Evolutionary conservation across 2,329 filamentous ascomycete genomes (phyloP), one percentile per base, ranked within the genome.

Genomic region (Cryoendolithus antarcticus): DNA sequence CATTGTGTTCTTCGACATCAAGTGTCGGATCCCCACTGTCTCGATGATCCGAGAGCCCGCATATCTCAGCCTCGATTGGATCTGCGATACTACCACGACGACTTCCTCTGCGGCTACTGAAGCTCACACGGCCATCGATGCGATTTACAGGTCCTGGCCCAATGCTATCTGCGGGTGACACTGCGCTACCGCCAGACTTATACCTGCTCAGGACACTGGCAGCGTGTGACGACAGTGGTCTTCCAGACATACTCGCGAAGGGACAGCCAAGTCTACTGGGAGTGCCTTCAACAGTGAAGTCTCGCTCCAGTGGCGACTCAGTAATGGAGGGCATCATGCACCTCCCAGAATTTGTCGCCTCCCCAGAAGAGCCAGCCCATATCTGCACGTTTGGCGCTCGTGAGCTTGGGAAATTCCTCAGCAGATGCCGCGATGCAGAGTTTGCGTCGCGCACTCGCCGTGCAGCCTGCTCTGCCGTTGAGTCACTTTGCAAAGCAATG

Each of bases 241-340:
- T 68, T 62, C 43, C 57, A 29, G 55, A 58, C 51, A 68, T 61
- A 43, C 64, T 66, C 27, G 74, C 79, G 60, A 93, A 94, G 0
- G 88, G 88, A 62, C 88, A 95, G 49, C 76, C 75, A 37, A 95
- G 66, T 47, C 74, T 74, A 50, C 86, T 84, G 52, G 82, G 84
- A 54, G 77, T 85, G 44, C 88, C 88, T 56, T 80, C 71, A 28
- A 88, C 82, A 11, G 88, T 95, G 53, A 94, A 95, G 62, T 95
- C 88, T 63, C 82, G 82, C 64, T 94, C 88, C 55, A 93, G 51
- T 4, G 59, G 59, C 27, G 62, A 62, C 40, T 62, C 59, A 35
- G 60, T 55, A 39, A 60, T 61, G 6, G 54, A 56, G 8, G 58
- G 56, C 55, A 57, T 62, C 27, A 31, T 54, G 56, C 60, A 41